Conservation (phyloP, 768 basidiomycete genomes). For the Kwoniella sp. region DNA sequence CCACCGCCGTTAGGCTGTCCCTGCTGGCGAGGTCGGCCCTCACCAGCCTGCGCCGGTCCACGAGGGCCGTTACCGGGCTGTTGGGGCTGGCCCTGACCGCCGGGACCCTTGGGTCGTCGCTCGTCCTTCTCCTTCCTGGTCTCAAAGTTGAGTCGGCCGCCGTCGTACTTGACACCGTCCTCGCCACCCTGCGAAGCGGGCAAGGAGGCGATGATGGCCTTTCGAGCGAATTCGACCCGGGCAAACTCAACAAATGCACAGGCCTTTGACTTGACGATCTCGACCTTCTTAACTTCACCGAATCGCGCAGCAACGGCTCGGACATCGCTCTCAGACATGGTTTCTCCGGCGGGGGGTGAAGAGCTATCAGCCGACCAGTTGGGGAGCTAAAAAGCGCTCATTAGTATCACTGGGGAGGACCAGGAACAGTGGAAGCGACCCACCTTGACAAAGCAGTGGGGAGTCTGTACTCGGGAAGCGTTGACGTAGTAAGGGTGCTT, state of each 20-base stretch:
- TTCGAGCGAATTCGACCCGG: constrained; percentile 70
- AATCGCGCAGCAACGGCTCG: constrained; percentile 38
- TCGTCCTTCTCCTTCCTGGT: constrained; percentile 87
- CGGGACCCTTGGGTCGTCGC: constrained; percentile 48
- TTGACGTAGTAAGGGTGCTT: constrained; percentile 52
- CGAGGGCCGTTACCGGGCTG: constrained; percentile 13
- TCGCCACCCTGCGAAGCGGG: constrained; percentile 71
- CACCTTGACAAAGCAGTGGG: constrained; percentile 86
- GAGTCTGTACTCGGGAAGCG: constrained; percentile 62
- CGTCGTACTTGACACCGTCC: constrained; percentile 72
- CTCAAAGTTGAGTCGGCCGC: constrained; percentile 72
- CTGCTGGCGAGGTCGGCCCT: constrained; percentile 17
- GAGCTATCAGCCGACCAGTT: constrained; percentile 48
- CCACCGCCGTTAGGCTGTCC: constrained; percentile 22
- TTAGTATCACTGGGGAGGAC: not conserved
- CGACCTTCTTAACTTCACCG: constrained; percentile 29
- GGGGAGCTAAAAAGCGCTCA: constrained; percentile 46
- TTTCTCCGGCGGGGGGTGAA: constrained; percentile 20
- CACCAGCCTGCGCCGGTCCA: constrained; percentile 1
- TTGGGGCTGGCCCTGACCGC: not conserved
- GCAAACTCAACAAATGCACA: constrained; percentile 64
- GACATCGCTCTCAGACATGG: constrained; percentile 38
- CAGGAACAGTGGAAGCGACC: not conserved
- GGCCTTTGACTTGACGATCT: constrained; percentile 20
- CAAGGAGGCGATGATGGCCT: constrained; percentile 74